phyloP scores from a whole-genome alignment of 2,329 filamentous ascomycete species.

The Lachnellula cervina region DNA sequence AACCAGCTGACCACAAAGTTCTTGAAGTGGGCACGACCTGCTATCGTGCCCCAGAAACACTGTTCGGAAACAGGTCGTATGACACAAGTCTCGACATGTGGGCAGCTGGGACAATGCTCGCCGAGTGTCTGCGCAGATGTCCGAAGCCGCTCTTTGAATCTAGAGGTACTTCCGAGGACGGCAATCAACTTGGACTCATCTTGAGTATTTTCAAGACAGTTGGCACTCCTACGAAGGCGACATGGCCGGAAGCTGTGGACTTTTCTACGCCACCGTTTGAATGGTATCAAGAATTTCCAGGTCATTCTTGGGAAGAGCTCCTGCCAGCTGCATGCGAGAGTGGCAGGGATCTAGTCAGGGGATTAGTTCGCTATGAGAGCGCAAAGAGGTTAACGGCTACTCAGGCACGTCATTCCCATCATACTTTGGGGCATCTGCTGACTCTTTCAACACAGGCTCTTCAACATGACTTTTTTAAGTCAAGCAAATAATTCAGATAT shows the following conservation, averaged over 20 bases:
- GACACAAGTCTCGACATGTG: conserved; percentile 76
- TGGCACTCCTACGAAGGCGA: conserved; percentile 74
- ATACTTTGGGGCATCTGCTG: not conserved
- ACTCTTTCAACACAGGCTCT: conserved; percentile 2
- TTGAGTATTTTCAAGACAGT: conserved; percentile 88
- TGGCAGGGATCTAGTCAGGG: conserved; percentile 61
- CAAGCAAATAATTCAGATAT: not conserved
- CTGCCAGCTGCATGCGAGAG: conserved; percentile 54
- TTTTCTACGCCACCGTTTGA: conserved; percentile 80
- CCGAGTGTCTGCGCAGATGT: conserved; percentile 59
- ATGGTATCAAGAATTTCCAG: conserved; percentile 74
- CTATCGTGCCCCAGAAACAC: conserved; percentile 83
- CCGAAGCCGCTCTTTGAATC: conserved; percentile 74
- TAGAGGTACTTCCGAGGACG: conserved; percentile 66
- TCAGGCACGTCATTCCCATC: conserved; percentile 40
- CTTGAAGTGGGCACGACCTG: conserved; percentile 90
- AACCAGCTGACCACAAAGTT: conserved; percentile 66
- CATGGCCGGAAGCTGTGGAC: conserved; percentile 72
- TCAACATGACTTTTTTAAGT: not conserved
- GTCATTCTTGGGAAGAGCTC: conserved; percentile 63
- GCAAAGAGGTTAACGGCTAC: conserved; percentile 60
- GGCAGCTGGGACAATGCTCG: conserved; percentile 78
- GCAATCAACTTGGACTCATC: conserved; percentile 86
- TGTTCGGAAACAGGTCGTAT: conserved; percentile 80
- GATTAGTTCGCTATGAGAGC: conserved; percentile 69